Percentiles rank a stretch among this genome's conserved stretches.
phyloP scores from a whole-genome alignment of 2,329 filamentous ascomycete genomes.

The Scorias spongiosa region DNA sequence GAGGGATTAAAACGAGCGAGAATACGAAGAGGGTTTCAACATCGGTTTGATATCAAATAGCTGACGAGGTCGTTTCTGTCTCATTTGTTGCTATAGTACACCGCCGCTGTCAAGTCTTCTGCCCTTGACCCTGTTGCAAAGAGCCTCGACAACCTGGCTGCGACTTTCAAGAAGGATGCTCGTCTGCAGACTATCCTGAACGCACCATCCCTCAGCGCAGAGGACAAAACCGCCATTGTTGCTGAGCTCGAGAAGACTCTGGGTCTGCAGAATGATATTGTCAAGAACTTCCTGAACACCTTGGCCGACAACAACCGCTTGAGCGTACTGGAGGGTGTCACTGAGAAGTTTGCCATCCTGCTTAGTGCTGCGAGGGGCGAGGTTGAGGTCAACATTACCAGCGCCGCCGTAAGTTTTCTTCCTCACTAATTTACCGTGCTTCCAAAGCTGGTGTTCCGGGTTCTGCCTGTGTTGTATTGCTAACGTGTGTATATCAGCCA shows the following conservation, averaged over 20 bases:
- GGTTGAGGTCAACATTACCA: slow-evolving; percentile 83
- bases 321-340: slow-evolving; percentile 63
- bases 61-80: slow-evolving; percentile 3
- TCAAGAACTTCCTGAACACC: slow-evolving; percentile 86
- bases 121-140: slow-evolving; percentile 73
- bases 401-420: slow-evolving; percentile 45
- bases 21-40: background rate
- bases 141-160: slow-evolving; percentile 56
- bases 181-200: slow-evolving; percentile 65
- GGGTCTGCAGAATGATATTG: slow-evolving; percentile 51
- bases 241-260: slow-evolving; percentile 76
- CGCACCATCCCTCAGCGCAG: slow-evolving; percentile 61
- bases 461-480: too few species aligned
- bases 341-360: slow-evolving; percentile 71
- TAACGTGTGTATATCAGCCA: slow-evolving; percentile 27
- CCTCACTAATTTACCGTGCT: too few species aligned
- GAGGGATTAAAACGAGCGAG: slow-evolving; percentile 29
- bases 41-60: background rate
- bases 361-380: slow-evolving; percentile 85
- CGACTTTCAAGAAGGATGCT: slow-evolving; percentile 63
- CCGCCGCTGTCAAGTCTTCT: slow-evolving; percentile 77
- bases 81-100: slow-evolving; percentile 51
- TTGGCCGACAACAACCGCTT: slow-evolving; percentile 96
- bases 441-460: too few species aligned
- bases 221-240: slow-evolving; percentile 77